Conservation (phyloP, 768 basidiomycete species). For the Mycena venus region DNA sequence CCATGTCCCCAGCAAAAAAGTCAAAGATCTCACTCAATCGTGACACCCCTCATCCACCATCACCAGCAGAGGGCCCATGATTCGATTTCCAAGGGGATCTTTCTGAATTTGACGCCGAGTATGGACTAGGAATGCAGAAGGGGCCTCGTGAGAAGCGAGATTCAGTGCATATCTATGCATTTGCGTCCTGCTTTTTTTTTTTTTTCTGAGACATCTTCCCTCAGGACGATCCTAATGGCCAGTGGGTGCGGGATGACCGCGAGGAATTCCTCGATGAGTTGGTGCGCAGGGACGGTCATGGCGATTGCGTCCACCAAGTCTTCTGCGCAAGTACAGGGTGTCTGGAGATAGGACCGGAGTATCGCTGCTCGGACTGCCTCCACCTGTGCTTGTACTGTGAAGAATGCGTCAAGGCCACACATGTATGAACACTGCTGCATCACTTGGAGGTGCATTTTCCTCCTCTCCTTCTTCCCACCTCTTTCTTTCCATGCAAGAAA, state of each 20-base stretch:
- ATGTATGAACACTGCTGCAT: background rate
- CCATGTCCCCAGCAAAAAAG: background rate
- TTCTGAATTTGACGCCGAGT: background rate
- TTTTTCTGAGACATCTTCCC: too few relatives aligned
- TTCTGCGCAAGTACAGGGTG: background rate
- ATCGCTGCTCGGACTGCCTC: background rate
- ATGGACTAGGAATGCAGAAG: background rate
- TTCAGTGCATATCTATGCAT: background rate
- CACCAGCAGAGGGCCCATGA: too few relatives aligned
- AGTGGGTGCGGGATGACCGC: background rate
- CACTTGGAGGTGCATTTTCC: background rate
- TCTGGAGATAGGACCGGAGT: background rate
- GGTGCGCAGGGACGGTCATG: background rate
- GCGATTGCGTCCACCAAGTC: background rate
- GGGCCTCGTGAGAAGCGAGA: background rate
- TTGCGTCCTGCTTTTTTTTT: too few relatives aligned
- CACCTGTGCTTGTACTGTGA: background rate
- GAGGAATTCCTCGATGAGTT: background rate
- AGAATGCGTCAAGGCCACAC: background rate
- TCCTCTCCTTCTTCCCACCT: too few relatives aligned
- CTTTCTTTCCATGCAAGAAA: too few relatives aligned
- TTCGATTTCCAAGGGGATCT: background rate
- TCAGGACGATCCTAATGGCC: background rate
- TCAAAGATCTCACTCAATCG: background rate
- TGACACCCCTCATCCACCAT: background rate